Evolutionary conservation across 495 filamentous ascomycete genomes (phyloP), one percentile per base, ranked within the genome.

Genomic region (Penicillium turbatum): DNA sequence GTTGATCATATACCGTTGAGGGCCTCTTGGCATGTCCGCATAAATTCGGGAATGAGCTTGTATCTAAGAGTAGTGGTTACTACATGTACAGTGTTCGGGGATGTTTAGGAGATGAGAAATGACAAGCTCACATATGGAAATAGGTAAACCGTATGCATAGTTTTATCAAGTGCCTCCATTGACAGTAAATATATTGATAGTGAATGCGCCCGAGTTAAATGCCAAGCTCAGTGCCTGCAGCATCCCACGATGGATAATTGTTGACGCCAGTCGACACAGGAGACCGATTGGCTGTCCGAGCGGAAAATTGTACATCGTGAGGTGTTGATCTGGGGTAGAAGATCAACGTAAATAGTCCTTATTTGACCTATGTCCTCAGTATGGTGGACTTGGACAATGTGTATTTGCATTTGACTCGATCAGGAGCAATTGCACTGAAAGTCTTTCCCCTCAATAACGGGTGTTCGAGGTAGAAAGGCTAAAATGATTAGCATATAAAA

Each of bases 211-310:
- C 9, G 34, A 30, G 24, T 16, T 5, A 38, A 21, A 17, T 49
- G 46, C 35, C 35, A 49, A 39, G 47, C 24, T 49, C 15, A 17
- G 47, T 39, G n/a, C 46, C 24, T 49, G 47, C 26, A 49, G 47
- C 21, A 37, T 31, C 30, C 5, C 21, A 11, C 12, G 15, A 9
- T 35, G 30, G 6, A 24, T 13, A 24, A 32, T 13, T 34, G 12
- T 9, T 9, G 9, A 15, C 13, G 19, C 15, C 24, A 24, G 10
- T 31, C 4, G 15, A 16, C 41, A 43, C 29, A 27, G 9, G 26
- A 17, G 27, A 29, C n/a, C 24, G 41, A 30, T 43, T 30, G 41
- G 19, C 30, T 3, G 26, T 16, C 7, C 13, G n/a, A 43, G 29
- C 8, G 41, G 41, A 17, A 8, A 30, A 30, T 29, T 27, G n/a